Evolutionary conservation across 2,329 filamentous ascomycete species (phyloP).

Genomic region (Fusarium mundagurra): DNA sequence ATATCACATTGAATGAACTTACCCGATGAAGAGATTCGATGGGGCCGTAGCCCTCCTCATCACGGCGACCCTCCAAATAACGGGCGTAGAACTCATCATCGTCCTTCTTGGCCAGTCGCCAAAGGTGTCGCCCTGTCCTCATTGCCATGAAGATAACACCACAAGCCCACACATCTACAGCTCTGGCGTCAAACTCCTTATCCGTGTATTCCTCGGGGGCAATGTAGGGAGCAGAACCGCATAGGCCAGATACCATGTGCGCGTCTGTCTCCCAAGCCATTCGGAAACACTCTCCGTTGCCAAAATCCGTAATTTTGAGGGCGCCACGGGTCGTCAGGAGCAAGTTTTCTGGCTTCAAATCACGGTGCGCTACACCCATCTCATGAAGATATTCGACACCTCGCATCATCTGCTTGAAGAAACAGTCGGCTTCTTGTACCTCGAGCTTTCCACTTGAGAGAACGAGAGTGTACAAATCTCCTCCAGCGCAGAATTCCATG

Average conservation of each 20-base stretch:
- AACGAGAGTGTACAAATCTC: conserved; percentile 93
- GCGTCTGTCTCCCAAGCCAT: conserved; percentile 99
- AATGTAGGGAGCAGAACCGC: conserved; percentile 96
- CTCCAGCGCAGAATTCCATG: conserved; percentile 98
- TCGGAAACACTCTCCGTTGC: conserved; percentile 98
- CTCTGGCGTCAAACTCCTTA: conserved; percentile 94
- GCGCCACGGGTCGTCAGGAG: conserved; percentile 91
- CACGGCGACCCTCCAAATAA: conserved; percentile 90
- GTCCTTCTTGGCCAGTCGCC: conserved; percentile 95
- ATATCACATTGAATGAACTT: conserved; percentile 55
- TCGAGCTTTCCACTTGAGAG: conserved; percentile 91
- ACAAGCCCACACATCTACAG: conserved; percentile 98
- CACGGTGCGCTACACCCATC: conserved; percentile 97
- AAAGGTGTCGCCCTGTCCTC: conserved; percentile 93
- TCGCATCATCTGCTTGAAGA: conserved; percentile 99
- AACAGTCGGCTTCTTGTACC: conserved; percentile 93
- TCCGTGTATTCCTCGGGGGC: conserved; percentile 96
- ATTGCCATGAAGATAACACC: conserved; percentile 99
- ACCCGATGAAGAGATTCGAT: conserved; percentile 96
- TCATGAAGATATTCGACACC: conserved; percentile 99
- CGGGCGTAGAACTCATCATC: conserved; percentile 97
- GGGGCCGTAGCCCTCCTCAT: conserved; percentile 94
- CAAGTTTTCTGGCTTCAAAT: conserved; percentile 96
- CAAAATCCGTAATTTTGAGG: conserved; percentile 98
- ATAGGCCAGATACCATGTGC: conserved; percentile 97